Percentiles rank a stretch among this genome's conserved stretches.
Conservation (phyloP, 805 yeast species). For the Danielia oregonensis region DNA sequence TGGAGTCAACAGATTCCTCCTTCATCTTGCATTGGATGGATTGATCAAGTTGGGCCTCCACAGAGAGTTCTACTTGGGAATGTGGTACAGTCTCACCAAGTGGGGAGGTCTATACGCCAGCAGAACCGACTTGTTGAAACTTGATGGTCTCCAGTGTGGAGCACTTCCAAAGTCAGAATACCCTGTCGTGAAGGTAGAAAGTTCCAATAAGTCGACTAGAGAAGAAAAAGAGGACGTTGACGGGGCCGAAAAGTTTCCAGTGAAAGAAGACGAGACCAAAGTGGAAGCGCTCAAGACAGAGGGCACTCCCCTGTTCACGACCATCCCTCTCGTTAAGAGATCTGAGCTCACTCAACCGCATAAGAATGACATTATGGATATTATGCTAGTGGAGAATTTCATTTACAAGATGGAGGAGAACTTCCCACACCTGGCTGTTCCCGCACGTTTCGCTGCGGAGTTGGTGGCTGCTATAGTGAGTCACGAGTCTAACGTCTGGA, state of each 20-base stretch:
- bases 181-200: neutral
- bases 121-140: conserved; percentile 3
- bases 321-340: conserved; percentile 1
- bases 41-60: conserved; percentile 28
- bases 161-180: neutral
- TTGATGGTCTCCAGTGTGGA: neutral
- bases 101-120: conserved; percentile 32
- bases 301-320: conserved; percentile 1
- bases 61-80: conserved; percentile 25
- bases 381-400: conserved; percentile 29
- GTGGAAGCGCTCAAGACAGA: neutral
- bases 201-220: too few relatives aligned
- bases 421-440: conserved; percentile 14
- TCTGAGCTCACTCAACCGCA: neutral
- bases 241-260: neutral
- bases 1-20: conserved; percentile 28
- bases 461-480: conserved; percentile 21
- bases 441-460: conserved; percentile 25
- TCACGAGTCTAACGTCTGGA: conserved; percentile 14
- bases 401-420: conserved; percentile 30
- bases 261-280: neutral
- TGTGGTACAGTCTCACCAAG: conserved; percentile 31
- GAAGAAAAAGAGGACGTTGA: too few relatives aligned
- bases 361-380: conserved; percentile 20
- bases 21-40: conserved; percentile 28